Conservation (phyloP, 306 rosid genomes). For the Dalbergia cultrata region DNA sequence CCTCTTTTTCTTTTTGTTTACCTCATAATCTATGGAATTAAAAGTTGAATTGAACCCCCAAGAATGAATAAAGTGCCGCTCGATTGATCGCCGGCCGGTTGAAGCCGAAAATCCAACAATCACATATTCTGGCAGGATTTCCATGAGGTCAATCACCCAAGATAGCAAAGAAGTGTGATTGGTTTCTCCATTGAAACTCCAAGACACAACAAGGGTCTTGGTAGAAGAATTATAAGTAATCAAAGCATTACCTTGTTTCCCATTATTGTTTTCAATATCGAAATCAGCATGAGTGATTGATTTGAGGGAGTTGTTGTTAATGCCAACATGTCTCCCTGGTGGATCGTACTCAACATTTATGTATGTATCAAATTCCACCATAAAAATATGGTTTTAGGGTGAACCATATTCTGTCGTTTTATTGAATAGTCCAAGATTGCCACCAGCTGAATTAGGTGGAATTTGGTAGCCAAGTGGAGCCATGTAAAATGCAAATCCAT, state of each 20-base stretch:
- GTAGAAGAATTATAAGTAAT: constrained; percentile 28
- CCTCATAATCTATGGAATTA: not conserved
- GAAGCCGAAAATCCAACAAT: constrained; percentile 46
- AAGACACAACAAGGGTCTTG: constrained; percentile 27
- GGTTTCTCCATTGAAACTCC: constrained; percentile 35
- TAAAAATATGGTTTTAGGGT: constrained; percentile 37
- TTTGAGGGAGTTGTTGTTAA: constrained; percentile 39
- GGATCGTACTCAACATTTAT: constrained; percentile 30
- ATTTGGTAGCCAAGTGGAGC: constrained; percentile 43
- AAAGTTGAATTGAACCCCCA: constrained; percentile 47
- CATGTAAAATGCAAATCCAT: constrained; percentile 39
- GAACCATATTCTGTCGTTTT: not conserved
- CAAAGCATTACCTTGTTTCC: not conserved
- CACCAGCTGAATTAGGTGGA: constrained; percentile 53
- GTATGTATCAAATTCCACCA: constrained; percentile 50
- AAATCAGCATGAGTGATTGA: not conserved
- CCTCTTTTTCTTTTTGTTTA: not conserved
- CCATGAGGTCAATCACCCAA: not conserved
- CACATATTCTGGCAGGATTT: constrained; percentile 32
- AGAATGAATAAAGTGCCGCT: constrained; percentile 22
- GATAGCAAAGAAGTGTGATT: not conserved
- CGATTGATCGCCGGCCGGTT: not conserved
- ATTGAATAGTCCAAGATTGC: constrained; percentile 44
- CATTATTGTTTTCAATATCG: constrained; percentile 44
- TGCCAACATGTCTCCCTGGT: constrained; percentile 40